Base-by-base conservation (phyloP, 164 flowering plant species). In the Dillenia turbinata region DNA sequence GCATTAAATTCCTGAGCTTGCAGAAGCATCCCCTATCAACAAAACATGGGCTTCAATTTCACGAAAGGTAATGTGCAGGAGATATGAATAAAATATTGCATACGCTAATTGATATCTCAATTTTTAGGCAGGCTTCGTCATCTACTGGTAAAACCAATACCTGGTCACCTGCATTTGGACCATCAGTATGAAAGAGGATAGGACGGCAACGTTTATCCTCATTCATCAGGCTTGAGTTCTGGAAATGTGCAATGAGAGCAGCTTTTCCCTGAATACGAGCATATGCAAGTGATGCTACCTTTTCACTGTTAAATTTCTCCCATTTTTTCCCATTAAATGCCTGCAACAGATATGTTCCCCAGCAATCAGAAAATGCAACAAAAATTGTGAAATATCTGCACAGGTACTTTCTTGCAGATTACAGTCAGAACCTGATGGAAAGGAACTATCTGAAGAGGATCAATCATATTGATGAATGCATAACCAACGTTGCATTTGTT, bases 191-290 rank as follows among this genome's bases (percentile, higher is more conserved):
- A 66, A 90, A 88, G 49, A 90, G 89, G 72, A 90, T 88, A 59
- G 97, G 97, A 40, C 94, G 90, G 71, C 97, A 90, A 7, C 94
- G 84, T 60, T 90, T 90, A 77, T 90, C 97, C 70, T 90, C 97
- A 61, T 90, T 90, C 96, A 90, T 90, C 84, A 90, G 77, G 77
- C 96, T 90, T 13, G 96, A 90, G 70, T 90, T 88, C 72, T 90
- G 97, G 71, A 90, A 90, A 77, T 90, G 96, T 22, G 97, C 85
- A 72, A 90, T 69, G 2, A 90, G 81, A 68, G 97, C 94, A 61
- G 84, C 65, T 67, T 88, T 90, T 57, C 97, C 97, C 64, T 90
- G 97, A 60, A 90, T 90, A 10, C 97, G 81, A 56, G 92, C 97
- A 78, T 88, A 90, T 24, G 97, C 90, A 61, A 90, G 88, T 48